These are phyloP conservation scores for Venturia asperata DNA, from an alignment of 2,329 filamentous ascomycete genomes.

Conservation along the genomic window DNA sequence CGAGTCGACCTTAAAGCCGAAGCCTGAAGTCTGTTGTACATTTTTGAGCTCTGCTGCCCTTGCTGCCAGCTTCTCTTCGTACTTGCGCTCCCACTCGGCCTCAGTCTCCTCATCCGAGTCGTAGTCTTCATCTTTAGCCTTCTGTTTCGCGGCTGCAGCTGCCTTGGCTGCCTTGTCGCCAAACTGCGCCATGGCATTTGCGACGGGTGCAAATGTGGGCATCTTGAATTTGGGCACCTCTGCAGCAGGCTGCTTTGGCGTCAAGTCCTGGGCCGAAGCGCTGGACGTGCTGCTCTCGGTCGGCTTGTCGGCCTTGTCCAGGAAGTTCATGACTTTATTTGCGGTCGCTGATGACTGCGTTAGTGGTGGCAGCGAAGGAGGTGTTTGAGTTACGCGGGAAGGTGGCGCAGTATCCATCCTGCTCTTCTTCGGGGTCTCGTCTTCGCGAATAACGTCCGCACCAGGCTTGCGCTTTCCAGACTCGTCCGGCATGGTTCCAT, in stretches of 20 bases:
- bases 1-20: constrained; percentile 1
- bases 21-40: not conserved
- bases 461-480: constrained; percentile 12
- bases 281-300: not conserved
- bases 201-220: not conserved
- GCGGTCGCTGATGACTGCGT: constrained; percentile 8
- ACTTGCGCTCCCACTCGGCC: constrained; percentile 30
- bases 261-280: not conserved
- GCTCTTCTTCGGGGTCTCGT: not conserved
- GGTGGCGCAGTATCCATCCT: not conserved
- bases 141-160: constrained; percentile 30
- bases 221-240: not conserved
- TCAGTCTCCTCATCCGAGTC: constrained; percentile 33
- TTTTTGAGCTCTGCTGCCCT: constrained; percentile 21
- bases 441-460: not conserved
- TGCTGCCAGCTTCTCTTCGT: constrained; percentile 29
- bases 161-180: constrained; percentile 19
- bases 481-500: constrained; percentile 8
- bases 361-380: not conserved
- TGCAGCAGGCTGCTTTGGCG: not conserved
- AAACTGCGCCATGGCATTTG: constrained; percentile 8
- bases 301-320: not conserved
- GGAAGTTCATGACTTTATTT: constrained; percentile 13
- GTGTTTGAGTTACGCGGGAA: not conserved
- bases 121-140: constrained; percentile 31